phyloP scores from a whole-genome alignment of 2,329 filamentous ascomycete genomes.

The Torrubiella hemipterigena region DNA sequence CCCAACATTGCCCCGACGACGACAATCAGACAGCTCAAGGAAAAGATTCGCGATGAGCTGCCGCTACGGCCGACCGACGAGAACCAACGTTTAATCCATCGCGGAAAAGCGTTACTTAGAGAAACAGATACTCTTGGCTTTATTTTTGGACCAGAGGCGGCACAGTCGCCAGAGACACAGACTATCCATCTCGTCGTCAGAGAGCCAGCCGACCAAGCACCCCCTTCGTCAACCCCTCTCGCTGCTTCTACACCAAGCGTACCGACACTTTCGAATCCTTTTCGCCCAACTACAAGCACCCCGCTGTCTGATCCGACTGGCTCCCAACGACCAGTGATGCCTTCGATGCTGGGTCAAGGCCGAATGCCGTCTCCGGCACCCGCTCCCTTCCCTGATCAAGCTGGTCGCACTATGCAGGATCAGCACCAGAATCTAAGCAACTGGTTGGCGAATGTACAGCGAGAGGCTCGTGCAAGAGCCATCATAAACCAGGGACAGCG shows the following conservation, averaged over 20 bases:
- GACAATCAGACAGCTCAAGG: conserved; percentile 45
- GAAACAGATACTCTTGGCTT: conserved; percentile 44
- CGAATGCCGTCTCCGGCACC: no score
- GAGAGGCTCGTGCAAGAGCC: conserved; percentile 29
- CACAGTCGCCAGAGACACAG: conserved; percentile 33
- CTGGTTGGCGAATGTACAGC: conserved; percentile 34
- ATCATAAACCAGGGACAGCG: conserved; percentile 31
- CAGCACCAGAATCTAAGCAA: no score
- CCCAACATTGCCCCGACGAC: conserved; percentile 34
- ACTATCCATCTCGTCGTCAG: conserved; percentile 42
- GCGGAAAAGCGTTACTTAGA: conserved; percentile 41
- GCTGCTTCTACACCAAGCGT: no score
- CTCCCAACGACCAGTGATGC: no score
- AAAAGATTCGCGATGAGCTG: conserved; percentile 40
- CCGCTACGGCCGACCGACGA: conserved; percentile 37
- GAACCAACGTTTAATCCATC: conserved; percentile 48
- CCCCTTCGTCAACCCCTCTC: no score
- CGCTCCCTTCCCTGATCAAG: no score
- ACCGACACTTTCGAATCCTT: no score
- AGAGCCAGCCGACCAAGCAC: conserved; percentile 17
- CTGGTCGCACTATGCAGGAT: no score
- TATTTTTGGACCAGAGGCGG: conserved; percentile 42
- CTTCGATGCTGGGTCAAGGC: no score
- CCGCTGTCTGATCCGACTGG: no score
- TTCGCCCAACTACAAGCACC: no score